Base-by-base conservation (phyloP, 306 rosid genomes). In the Quercus parvula region DNA sequence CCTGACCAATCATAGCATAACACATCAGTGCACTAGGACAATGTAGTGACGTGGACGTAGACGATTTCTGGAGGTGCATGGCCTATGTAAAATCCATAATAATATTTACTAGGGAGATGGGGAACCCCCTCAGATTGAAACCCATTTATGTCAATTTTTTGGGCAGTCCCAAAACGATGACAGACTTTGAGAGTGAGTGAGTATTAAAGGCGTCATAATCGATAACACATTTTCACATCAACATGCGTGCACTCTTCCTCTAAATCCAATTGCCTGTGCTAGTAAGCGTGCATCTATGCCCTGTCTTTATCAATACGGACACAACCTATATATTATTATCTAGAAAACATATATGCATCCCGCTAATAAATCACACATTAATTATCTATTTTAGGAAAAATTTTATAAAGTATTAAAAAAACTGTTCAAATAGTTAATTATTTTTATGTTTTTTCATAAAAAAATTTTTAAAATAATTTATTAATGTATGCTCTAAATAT, bases 231-330 rank as follows among this genome's bases (percentile, higher is more conserved):
- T 17, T 33, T 59, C 35, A 10, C 78, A 76, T 56, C 71, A 79
- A 28, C 38, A 83, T 75, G 84, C 81, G 81, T 83, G 86, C 71
- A 75, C 81, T 71, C 83, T 46, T 51, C 78, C 5, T 3, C 17
- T 1, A 2, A 46, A 2, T 49, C 54, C 17, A 10, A 3, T 49
- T 49, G 17, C 17, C 54, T 49, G 17, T 49, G 17, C 3, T 49
- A 12, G 1, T 3, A 49, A 3, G 15, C 5, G 14, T 2, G 17
- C 54, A 49, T 49, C 17, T 49, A 49, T 5, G 17, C 17, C 54
- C 17, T 49, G 54, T 49, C 5, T 49, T 49, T 49, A 13, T 49
- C 12, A 49, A 49, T 49, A 49, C 54, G 17, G 54, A 12, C 54
- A 12, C 54, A 49, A 1, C 17, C 46, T 41, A 41, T 41, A 7